Evolutionary conservation across 371 early-diverging fungal genomes (phyloP), one percentile per base, ranked within the genome.

Genomic region (Zancudomyces culisetae): DNA sequence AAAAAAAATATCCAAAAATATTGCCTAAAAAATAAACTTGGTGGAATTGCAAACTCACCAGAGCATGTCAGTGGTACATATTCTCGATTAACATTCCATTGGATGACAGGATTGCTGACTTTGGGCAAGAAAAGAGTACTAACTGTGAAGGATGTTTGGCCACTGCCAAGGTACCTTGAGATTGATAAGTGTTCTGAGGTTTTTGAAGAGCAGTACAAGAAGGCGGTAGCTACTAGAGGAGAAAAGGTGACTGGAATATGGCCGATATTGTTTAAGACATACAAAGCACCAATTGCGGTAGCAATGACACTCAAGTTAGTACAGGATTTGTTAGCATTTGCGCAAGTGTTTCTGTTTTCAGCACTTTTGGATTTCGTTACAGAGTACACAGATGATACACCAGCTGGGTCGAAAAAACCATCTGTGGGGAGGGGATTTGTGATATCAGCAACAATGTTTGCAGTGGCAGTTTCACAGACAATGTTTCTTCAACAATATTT

Each of bases 31-130:
- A 82, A 81, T 50, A 57, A 70, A 50, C 55, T 70, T 59, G 53
- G 72, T 27, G 77, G 72, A 24, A 79, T 74, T 18, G 74, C 74
- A 20, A 30, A 42, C 55, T 65, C 63, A 51, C 90, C 89, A 1
- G 94, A 93, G 57, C 78, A 75, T 21, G 73, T 70, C 12, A 81
- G 90, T 35, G 85, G 86, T 59, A 77, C 93, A 30, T 90, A 89
- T 58, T 82, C 87, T 12, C 68, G 75, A 29, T 61, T 89, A 8
- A 77, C 81, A 0, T 96, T 96, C 63, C 66, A 75, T 27, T 96
- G 96, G 96, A 85, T 96, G 80, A 80, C 85, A 28, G 77, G 77
- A 3, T 57, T 93, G 59, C 83, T 96, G 75, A 79, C 79, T 50
- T 64, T 78, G 22, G 96, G 93, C 2, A 77, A 77, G 54, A 57